phyloP scores from a whole-genome alignment of 306 rosid species.

The Lagenaria siceraria region DNA sequence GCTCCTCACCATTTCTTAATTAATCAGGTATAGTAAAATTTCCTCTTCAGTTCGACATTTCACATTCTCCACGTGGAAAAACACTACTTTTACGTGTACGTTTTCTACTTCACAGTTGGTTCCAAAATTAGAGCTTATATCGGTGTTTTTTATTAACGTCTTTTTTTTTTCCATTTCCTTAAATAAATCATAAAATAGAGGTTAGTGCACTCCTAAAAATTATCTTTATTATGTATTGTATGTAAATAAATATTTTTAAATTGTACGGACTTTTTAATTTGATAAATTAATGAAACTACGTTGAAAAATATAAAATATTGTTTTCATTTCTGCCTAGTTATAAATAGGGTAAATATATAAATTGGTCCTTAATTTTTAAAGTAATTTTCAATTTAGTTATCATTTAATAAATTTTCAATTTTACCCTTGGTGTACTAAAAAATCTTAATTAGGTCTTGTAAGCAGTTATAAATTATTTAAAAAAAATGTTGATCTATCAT shows the following conservation, averaged over 20 bases:
- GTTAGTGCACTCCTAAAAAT: not conserved
- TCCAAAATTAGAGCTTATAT: not conserved
- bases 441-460: not conserved
- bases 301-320: not conserved
- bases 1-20: not conserved
- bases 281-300: not conserved
- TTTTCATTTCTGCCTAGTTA: not conserved
- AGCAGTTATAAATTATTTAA: not conserved
- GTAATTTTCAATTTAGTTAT: too few relatives aligned
- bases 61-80: not conserved
- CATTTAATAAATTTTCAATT: not conserved
- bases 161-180: not conserved
- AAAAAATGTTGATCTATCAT: too few relatives aligned
- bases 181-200: not conserved
- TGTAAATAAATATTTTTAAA: not conserved
- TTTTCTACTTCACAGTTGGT: not conserved
- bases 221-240: not conserved
- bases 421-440: not conserved
- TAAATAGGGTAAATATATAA: not conserved
- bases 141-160: not conserved
- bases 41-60: not conserved
- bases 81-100: not conserved
- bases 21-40: not conserved
- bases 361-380: not conserved
- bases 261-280: not conserved